Conservation (phyloP, 768 basidiomycete genomes). For the Pleurotus platypus region DNA sequence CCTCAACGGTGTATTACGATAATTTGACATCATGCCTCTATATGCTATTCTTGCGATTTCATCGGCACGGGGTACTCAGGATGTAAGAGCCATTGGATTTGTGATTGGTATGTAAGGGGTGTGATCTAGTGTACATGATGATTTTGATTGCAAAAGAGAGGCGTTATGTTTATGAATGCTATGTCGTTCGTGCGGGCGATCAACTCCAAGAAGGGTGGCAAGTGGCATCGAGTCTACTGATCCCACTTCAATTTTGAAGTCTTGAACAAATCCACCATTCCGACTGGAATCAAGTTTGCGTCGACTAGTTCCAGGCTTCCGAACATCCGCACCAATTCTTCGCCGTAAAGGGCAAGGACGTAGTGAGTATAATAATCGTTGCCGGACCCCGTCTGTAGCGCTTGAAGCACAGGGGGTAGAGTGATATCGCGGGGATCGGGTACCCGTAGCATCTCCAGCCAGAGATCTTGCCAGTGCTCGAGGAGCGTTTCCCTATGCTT, state of each 20-base stretch:
- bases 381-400: conserved; percentile 6
- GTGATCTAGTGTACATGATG: too few relatives aligned
- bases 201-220: too few relatives aligned
- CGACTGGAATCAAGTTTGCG: conserved; percentile 33
- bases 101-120: too few relatives aligned
- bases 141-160: too few relatives aligned
- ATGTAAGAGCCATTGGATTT: too few relatives aligned
- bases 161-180: too few relatives aligned
- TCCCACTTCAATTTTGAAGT: conserved; percentile 29
- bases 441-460: conserved; percentile 20
- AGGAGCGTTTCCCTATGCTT: conserved; percentile 20
- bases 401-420: conserved; percentile 14
- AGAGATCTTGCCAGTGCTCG: conserved; percentile 20
- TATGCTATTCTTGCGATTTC: too few relatives aligned
- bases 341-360: conserved; percentile 35
- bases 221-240: conserved; percentile 25
- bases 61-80: too few relatives aligned
- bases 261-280: conserved; percentile 37
- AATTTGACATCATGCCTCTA: too few relatives aligned
- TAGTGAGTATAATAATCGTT: conserved; percentile 27
- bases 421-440: conserved; percentile 5
- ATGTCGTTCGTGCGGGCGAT: too few relatives aligned
- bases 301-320: conserved; percentile 37
- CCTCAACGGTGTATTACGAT: too few relatives aligned
- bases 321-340: conserved; percentile 34